These are phyloP conservation scores for Monilinia vaccinii-corymbosi DNA, from an alignment of 2,329 filamentous ascomycete species.

Conservation along the genomic window DNA sequence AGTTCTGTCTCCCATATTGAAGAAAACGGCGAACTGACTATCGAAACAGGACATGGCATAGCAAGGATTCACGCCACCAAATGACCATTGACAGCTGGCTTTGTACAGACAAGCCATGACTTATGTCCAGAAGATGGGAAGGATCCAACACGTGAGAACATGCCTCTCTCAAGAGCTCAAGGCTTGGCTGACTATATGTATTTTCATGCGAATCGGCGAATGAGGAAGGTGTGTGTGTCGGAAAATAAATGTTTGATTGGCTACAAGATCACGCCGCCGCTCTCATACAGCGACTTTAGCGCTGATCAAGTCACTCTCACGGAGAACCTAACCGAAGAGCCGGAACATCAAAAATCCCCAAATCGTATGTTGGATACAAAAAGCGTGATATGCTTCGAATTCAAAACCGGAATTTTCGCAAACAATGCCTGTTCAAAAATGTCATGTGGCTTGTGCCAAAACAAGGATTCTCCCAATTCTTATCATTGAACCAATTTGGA, in stretches of 20 bases:
- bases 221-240: not conserved
- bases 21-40: conserved; percentile 5
- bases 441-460: conserved; percentile 7
- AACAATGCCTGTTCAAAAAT: not conserved
- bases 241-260: not conserved
- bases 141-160: conserved; percentile 2
- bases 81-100: conserved; percentile 4
- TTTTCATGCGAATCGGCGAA: not conserved
- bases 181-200: not conserved
- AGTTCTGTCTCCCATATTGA: not conserved
- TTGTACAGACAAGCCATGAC: not conserved
- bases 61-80: not conserved
- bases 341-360: conserved; percentile 5
- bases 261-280: not conserved
- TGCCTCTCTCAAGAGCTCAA: not conserved
- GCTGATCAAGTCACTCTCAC: conserved; percentile 5
- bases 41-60: not conserved
- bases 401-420: conserved; percentile 6
- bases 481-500: not conserved
- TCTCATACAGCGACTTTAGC: conserved; percentile 1
- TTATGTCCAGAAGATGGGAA: not conserved
- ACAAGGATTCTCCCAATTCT: not conserved
- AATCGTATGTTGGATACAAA: not conserved
- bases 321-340: conserved; percentile 10
- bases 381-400: not conserved